Percentiles rank a stretch among this genome's conserved stretches.
These are phyloP conservation scores for Geotrichum australiense DNA, from an alignment of 1,139 yeast genomes.

Conservation along the genomic window DNA sequence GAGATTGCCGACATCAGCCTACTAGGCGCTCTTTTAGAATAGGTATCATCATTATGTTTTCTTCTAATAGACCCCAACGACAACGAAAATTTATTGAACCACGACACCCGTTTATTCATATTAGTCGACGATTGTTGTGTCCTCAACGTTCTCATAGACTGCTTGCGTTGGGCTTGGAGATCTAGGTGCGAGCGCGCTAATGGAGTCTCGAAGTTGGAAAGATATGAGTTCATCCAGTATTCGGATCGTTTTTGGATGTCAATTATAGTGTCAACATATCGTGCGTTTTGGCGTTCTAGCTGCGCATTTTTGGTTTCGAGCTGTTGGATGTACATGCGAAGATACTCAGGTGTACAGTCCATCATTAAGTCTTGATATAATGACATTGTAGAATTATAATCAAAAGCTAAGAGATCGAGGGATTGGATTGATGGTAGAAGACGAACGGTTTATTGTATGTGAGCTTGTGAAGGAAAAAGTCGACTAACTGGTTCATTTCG, in stretches of 20 bases:
- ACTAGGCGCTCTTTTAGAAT: background rate
- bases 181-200: background rate
- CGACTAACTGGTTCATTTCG: no score
- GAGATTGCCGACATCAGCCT: background rate
- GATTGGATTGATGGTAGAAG: no score
- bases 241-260: background rate
- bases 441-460: no score
- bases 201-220: background rate
- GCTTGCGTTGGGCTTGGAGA: background rate
- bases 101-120: constrained; percentile 1
- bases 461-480: no score
- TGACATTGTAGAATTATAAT: no score
- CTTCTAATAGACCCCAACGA: background rate
- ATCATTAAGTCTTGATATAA: no score
- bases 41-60: no score
- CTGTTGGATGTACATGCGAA: no score
- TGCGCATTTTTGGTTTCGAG: background rate
- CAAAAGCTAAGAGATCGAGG: no score
- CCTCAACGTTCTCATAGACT: background rate
- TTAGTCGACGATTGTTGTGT: background rate
- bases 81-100: background rate
- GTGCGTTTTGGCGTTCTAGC: background rate
- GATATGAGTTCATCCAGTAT: constrained; percentile 4
- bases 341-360: no score
- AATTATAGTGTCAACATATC: background rate